Percentiles rank a stretch among this genome's conserved stretches.
phyloP scores from a whole-genome alignment of 108 stramenopile genomes.

The Parietichytrium sp. region DNA sequence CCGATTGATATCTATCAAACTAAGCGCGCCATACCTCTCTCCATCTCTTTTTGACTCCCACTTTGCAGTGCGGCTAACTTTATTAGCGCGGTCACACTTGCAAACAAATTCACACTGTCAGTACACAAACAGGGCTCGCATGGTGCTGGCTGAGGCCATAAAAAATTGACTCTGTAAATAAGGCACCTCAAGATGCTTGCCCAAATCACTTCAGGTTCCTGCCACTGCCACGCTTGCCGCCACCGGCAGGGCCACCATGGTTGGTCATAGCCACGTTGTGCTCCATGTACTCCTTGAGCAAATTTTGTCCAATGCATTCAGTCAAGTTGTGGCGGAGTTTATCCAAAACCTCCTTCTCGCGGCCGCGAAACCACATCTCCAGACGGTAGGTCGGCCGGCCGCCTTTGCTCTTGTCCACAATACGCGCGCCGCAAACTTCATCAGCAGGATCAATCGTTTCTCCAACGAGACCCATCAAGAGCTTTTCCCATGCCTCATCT shows the following conservation, averaged over 20 bases:
- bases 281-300: conserved; percentile 40
- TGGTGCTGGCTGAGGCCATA: no score
- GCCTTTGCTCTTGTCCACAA: conserved; percentile 73
- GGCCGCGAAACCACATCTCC: conserved; percentile 36
- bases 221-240: no score
- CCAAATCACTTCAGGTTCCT: no score
- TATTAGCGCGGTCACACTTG: no score
- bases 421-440: conserved; percentile 80
- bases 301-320: conserved; percentile 19
- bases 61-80: no score
- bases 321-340: background rate
- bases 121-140: no score
- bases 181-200: no score
- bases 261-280: conserved; percentile 32
- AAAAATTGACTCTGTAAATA: no score
- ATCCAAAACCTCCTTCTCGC: conserved; percentile 32
- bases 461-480: conserved; percentile 79
- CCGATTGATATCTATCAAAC: no score
- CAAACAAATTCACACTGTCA: no score
- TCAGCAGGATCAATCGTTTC: conserved; percentile 75
- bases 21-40: no score
- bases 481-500: conserved; percentile 83
- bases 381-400: conserved; percentile 22
- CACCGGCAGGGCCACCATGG: background rate
- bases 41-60: no score